Conservation (phyloP, 805 yeast species). For the Nadsonia fulvescens region DNA sequence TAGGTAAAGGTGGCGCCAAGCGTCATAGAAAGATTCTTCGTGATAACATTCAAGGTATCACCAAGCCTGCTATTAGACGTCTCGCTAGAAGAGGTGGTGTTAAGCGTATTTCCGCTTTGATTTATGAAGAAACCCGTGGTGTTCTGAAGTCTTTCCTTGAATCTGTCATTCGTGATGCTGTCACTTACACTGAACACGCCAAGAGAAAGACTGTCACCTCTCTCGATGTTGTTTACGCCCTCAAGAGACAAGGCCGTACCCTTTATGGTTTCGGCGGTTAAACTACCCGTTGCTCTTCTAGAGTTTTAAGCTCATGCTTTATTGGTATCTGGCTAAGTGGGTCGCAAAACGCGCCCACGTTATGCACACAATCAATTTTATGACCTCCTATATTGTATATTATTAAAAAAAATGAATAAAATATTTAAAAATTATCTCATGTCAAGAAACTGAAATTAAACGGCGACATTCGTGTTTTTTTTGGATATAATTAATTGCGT, state of each 20-base stretch:
- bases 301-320: no score
- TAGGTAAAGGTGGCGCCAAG: slow-evolving; percentile 99
- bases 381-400: no score
- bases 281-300: no score
- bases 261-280: slow-evolving; percentile 99
- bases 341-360: no score
- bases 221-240: slow-evolving; percentile 94
- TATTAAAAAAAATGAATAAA: no score
- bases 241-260: slow-evolving; percentile 99
- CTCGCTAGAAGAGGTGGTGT: slow-evolving; percentile 99
- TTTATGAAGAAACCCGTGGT: slow-evolving; percentile 97
- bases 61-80: slow-evolving; percentile 99
- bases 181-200: slow-evolving; percentile 98
- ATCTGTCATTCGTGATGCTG: slow-evolving; percentile 97
- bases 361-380: no score
- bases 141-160: slow-evolving; percentile 91
- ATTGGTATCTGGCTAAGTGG: no score
- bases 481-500: no score
- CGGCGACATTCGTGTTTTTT: no score
- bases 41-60: slow-evolving; percentile 99
- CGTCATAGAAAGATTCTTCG: slow-evolving; percentile 99
- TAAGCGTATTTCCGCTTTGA: slow-evolving; percentile 97
- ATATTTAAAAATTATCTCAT: no score
- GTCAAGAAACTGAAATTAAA: no score
- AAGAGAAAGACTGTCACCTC: slow-evolving; percentile 99